Evolutionary conservation across 2,329 filamentous ascomycete genomes (phyloP).

Genomic region (Diplodia scrobiculata): DNA sequence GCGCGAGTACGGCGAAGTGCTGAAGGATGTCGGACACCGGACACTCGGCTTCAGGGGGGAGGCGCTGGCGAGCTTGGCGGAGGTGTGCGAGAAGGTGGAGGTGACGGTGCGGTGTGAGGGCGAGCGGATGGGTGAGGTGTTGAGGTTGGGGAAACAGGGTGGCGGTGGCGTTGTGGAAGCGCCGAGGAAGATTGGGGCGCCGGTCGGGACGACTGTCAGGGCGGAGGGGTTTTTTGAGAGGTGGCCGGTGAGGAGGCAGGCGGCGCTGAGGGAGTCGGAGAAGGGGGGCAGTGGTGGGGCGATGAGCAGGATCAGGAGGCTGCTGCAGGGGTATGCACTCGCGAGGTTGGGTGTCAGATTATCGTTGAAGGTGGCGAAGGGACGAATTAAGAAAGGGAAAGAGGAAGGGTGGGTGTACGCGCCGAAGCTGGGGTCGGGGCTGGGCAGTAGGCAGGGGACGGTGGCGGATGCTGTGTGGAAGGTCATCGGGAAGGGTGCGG

Average conservation of each 20-base stretch:
- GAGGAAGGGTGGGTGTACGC: constrained; percentile 63
- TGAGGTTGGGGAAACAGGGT: constrained; percentile 60
- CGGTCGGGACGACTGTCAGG: constrained; percentile 69
- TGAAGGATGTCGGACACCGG: constrained; percentile 58
- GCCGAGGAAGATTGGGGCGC: constrained; percentile 53
- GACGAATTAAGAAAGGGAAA: constrained; percentile 44
- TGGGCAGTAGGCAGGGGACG: not conserved
- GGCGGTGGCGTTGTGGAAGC: constrained; percentile 54
- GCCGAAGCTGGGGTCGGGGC: constrained; percentile 53
- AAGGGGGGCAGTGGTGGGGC: constrained; percentile 46
- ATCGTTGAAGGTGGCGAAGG: constrained; percentile 58
- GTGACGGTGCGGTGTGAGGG: constrained; percentile 65
- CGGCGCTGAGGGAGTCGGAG: constrained; percentile 58
- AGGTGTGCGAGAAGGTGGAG: constrained; percentile 57
- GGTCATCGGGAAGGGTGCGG: constrained; percentile 61
- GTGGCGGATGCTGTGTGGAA: constrained; percentile 60
- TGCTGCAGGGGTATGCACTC: constrained; percentile 67
- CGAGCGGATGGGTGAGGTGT: constrained; percentile 60
- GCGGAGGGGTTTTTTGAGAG: constrained; percentile 61
- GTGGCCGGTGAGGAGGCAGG: constrained; percentile 65
- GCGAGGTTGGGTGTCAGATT: constrained; percentile 66
- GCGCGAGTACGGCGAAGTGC: constrained; percentile 59
- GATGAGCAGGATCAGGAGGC: constrained; percentile 59
- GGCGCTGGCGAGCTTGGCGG: constrained; percentile 67
- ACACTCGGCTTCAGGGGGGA: constrained; percentile 77